Conservation (phyloP, 164 flowering plant genomes). For the Aristolochia contorta region DNA sequence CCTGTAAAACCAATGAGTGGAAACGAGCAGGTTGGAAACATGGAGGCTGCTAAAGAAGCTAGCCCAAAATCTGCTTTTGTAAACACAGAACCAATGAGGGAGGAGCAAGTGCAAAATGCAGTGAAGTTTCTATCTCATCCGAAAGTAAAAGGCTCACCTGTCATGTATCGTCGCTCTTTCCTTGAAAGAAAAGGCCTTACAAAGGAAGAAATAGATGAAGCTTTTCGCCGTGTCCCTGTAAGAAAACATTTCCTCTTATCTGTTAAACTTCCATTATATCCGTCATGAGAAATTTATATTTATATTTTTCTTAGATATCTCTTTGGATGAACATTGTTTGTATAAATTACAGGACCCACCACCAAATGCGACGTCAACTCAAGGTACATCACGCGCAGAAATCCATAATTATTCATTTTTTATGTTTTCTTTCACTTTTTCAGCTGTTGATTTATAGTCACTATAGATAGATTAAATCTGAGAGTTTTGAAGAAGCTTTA, state of each 20-base stretch:
- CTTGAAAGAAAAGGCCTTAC: conserved; percentile 97
- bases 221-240: conserved; percentile 95
- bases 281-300: background rate
- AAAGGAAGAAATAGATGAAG: conserved; percentile 96
- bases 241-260: conserved; percentile 7
- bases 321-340: background rate
- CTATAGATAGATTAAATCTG: too few relatives aligned
- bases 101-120: conserved; percentile 95
- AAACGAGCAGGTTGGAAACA: conserved; percentile 26
- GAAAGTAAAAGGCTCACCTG: conserved; percentile 86
- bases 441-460: too few relatives aligned
- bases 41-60: conserved; percentile 25
- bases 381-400: conserved; percentile 32
- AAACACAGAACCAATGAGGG: conserved; percentile 89
- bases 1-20: conserved; percentile 23
- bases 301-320: background rate
- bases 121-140: conserved; percentile 96
- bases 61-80: conserved; percentile 62
- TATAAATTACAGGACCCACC: conserved; percentile 53
- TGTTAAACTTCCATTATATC: conserved; percentile 1
- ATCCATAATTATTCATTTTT: background rate
- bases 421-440: background rate
- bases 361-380: conserved; percentile 38
- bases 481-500: background rate
- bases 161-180: conserved; percentile 80